Percentiles rank a stretch among this genome's conserved stretches.
Evolutionary conservation across 176 grass and related monocot genomes (phyloP).

Genomic region (Carex cristatella): DNA sequence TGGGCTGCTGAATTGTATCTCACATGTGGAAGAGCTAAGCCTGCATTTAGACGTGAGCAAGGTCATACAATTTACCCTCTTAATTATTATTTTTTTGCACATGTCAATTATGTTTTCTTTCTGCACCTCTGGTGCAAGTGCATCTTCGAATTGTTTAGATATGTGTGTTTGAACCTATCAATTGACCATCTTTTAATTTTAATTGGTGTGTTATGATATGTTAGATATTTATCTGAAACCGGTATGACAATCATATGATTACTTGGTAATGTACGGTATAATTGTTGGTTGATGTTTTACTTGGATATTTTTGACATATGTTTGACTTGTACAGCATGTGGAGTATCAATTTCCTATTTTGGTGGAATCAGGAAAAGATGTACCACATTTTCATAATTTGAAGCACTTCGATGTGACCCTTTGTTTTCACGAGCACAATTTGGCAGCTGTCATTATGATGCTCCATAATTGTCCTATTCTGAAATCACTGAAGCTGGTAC

Average conservation of each 20-base stretch:
- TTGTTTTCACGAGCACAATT: neutral
- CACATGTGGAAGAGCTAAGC: neutral
- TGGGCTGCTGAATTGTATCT: neutral
- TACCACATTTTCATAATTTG: neutral
- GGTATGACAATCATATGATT: neutral
- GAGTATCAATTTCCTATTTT: neutral
- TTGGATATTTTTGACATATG: neutral
- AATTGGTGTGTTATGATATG: too few relatives aligned
- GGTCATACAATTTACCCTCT: neutral
- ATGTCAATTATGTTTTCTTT: neutral
- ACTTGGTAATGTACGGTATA: neutral
- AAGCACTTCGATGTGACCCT: neutral
- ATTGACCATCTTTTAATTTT: too few relatives aligned
- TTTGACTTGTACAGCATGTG: neutral
- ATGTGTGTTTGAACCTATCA: too few relatives aligned
- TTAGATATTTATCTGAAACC: too few relatives aligned
- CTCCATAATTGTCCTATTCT: constrained; percentile 4
- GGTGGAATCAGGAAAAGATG: neutral
- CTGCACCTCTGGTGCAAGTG: neutral
- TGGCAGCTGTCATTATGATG: neutral
- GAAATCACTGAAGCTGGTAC: neutral
- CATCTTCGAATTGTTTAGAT: neutral
- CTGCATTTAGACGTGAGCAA: neutral
- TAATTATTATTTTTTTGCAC: neutral
- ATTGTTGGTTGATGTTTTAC: neutral